phyloP scores from a whole-genome alignment of 1,284 basidiomycete genomes.

The Pseudozyma tsukubaensis region DNA sequence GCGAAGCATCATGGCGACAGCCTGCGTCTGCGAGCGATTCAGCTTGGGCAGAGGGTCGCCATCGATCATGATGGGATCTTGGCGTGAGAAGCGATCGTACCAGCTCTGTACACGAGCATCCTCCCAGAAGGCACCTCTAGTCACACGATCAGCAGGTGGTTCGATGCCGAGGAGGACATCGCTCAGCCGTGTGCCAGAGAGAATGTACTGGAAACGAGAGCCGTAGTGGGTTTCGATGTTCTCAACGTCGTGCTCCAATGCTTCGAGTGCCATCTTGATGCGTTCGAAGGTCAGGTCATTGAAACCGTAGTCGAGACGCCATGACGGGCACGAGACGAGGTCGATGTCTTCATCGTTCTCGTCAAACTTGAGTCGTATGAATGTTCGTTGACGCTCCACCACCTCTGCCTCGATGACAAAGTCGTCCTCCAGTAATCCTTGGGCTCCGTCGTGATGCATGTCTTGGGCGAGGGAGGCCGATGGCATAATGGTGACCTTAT shows the following conservation, averaged over 20 bases:
- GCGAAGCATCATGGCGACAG: conserved; percentile 87
- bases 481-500: conserved; percentile 57
- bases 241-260: conserved; percentile 76
- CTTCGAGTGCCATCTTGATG: conserved; percentile 77
- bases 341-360: conserved; percentile 51
- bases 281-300: conserved; percentile 77
- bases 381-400: conserved; percentile 47
- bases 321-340: conserved; percentile 53
- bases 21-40: conserved; percentile 82
- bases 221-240: conserved; percentile 47
- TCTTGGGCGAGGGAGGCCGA: too few relatives aligned
- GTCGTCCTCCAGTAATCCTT: conserved; percentile 13
- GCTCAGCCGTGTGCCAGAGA: conserved; percentile 56
- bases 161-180: conserved; percentile 71
- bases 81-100: conserved; percentile 70
- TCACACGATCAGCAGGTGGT: conserved; percentile 74
- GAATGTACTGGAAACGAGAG: conserved; percentile 47
- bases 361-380: conserved; percentile 58
- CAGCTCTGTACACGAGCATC: conserved; percentile 67
- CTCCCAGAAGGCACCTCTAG: conserved; percentile 75
- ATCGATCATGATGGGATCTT: conserved; percentile 76
- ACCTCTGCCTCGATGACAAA: conserved; percentile 54
- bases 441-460: conserved; percentile 1
- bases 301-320: conserved; percentile 77
- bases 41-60: conserved; percentile 83